Conservation (phyloP, 2,329 filamentous ascomycete species). For the Hymenoscyphus scutula region DNA sequence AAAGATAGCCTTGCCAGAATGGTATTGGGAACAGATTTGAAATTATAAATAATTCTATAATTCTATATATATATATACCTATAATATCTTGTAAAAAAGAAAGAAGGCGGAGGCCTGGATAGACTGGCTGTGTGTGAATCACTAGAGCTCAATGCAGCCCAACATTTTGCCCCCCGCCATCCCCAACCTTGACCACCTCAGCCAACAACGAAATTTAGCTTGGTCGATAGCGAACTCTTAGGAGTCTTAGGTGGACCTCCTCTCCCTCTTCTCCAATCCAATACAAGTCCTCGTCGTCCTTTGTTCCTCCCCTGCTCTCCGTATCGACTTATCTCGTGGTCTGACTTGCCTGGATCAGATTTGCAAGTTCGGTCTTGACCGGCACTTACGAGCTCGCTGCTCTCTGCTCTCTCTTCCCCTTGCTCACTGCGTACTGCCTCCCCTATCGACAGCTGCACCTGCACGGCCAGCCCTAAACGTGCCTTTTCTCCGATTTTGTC, state of each 20-base stretch:
- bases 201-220: background rate
- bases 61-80: background rate
- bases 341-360: background rate
- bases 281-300: background rate
- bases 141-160: background rate
- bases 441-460: background rate
- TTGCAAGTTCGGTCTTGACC: background rate
- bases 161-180: background rate
- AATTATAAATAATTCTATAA: background rate
- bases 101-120: background rate
- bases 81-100: background rate
- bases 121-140: background rate
- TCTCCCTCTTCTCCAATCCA: background rate
- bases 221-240: background rate
- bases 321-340: background rate
- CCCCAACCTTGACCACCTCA: background rate
- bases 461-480: background rate
- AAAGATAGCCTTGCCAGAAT: background rate
- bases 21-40: background rate
- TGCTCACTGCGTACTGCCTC: background rate
- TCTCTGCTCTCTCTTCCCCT: background rate
- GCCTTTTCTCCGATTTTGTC: background rate
- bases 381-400: slow-evolving; percentile 1
- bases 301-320: background rate
- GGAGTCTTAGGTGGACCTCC: background rate